Evolutionary conservation across 495 filamentous ascomycete genomes (phyloP), one percentile per base, ranked within the genome.

Genomic region (Durotheca rogersii): DNA sequence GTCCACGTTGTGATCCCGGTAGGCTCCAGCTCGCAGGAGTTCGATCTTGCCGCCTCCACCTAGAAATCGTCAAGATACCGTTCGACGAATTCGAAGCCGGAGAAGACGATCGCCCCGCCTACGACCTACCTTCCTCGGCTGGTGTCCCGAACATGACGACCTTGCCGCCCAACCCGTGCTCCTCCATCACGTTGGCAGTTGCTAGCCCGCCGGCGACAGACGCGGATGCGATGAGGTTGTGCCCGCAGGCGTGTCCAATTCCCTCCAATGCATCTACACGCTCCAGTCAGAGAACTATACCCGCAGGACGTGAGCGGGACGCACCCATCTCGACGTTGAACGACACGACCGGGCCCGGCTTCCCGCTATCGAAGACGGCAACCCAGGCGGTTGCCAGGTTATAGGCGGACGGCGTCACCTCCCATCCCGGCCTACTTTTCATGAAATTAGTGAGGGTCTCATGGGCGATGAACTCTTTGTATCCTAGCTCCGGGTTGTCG

Each of bases 181-280:
- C 52, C 29, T 65, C 65, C 23, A 87, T 64, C 6, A 77, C 55
- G 3, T 73, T 58, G 0, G 74, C 81, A 0, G 81, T 69, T n/a
- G 81, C 81, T 4, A 88, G 60, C 7, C 76, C 83, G 0, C 70
- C 83, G 0, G 78, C 73, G 7, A 86, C 62, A 2, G 83, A 85
- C 15, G 76, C 77, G 0, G 74, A 84, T 4, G 83, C 78, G 49
- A 87, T 88, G 1, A 88, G 77, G 44, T 87, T 87, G 65, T 87
- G 84, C 4, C 84, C 83, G 46, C 83, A 87, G 0, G 82, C 82
- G 55, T 88, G 84, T 27, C 81, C 84, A 29, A 86, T 78, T 2
- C 58, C 71, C 0, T 81, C 81, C 14, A 83, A 67, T 0, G 80
- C 79, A 50, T 83, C 80, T 71, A 29, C 18, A 31, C 16, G 23